Conservation (phyloP, 2,329 filamentous ascomycete species). For the Aureobasidium lini region DNA sequence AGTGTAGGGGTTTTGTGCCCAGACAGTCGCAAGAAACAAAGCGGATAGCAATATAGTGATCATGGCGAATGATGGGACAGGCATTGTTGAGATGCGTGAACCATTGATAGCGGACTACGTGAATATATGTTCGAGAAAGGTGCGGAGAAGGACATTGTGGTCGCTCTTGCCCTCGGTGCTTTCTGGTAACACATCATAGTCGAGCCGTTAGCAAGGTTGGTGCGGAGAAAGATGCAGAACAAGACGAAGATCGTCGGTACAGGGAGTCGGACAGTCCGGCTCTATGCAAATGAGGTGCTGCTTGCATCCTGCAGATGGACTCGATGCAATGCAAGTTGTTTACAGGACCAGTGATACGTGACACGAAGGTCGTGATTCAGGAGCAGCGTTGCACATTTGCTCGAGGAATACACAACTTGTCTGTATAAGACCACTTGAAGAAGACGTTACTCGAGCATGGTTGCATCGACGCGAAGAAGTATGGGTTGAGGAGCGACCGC, state of each 20-base stretch:
- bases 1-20: slow-evolving; percentile 11
- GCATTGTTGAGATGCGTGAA: neutral
- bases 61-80: slow-evolving; percentile 1
- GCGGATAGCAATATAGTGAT: neutral
- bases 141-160: neutral
- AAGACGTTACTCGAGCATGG: too few relatives aligned
- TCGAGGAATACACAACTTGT: neutral
- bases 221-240: neutral
- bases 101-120: neutral
- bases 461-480: too few relatives aligned
- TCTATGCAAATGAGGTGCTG: neutral
- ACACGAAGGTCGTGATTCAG: neutral
- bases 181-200: neutral
- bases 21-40: neutral
- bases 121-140: neutral
- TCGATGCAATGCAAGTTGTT: neutral
- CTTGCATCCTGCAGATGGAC: neutral
- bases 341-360: neutral
- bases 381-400: neutral
- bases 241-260: neutral
- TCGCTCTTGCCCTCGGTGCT: neutral
- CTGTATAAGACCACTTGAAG: neutral
- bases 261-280: neutral
- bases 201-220: neutral
- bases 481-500: too few relatives aligned